Percentiles rank a stretch among this genome's conserved stretches.
phyloP scores from a whole-genome alignment of 2,329 filamentous ascomycete species.

The Bipolaris victoriae region DNA sequence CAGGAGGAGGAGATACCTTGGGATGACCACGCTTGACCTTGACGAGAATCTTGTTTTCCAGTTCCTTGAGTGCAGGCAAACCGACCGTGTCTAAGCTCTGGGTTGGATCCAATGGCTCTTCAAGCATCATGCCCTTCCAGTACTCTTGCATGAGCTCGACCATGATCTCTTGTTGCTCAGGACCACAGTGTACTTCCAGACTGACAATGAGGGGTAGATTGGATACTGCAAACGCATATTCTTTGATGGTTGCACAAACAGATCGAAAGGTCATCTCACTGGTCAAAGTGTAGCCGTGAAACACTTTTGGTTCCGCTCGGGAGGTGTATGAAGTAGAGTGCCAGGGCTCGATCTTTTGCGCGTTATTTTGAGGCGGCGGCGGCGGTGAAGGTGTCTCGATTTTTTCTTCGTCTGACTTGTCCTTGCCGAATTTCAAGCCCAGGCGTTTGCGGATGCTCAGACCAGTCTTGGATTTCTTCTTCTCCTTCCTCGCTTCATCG shows the following conservation, averaged over 20 bases:
- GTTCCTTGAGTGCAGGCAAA: constrained; percentile 66
- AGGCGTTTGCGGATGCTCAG: constrained; percentile 45
- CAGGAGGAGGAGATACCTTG: constrained; percentile 34
- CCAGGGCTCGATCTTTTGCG: constrained; percentile 39
- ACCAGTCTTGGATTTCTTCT: constrained; percentile 36
- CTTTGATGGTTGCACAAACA: constrained; percentile 79
- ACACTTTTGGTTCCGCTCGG: constrained; percentile 73
- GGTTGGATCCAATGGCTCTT: constrained; percentile 55
- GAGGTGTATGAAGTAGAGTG: constrained; percentile 35
- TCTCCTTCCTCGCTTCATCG: constrained; percentile 33
- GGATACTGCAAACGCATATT: constrained; percentile 76
- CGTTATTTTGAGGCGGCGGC: constrained; percentile 15
- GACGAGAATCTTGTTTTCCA: constrained; percentile 75
- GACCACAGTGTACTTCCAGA: constrained; percentile 84
- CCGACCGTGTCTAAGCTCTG: constrained; percentile 62
- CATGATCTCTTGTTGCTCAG: constrained; percentile 87
- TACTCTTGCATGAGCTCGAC: constrained; percentile 91
- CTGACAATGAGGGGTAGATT: constrained; percentile 88
- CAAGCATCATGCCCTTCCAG: constrained; percentile 78
- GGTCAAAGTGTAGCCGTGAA: constrained; percentile 84
- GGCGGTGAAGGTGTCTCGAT: constrained; percentile 11
- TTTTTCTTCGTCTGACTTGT: constrained; percentile 28
- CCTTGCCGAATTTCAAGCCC: constrained; percentile 40
- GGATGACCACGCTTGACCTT: constrained; percentile 57
- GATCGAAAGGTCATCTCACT: constrained; percentile 85